Conservation (phyloP, 2,329 filamentous ascomycete genomes). For the Aspergillus pseudotamarii region DNA sequence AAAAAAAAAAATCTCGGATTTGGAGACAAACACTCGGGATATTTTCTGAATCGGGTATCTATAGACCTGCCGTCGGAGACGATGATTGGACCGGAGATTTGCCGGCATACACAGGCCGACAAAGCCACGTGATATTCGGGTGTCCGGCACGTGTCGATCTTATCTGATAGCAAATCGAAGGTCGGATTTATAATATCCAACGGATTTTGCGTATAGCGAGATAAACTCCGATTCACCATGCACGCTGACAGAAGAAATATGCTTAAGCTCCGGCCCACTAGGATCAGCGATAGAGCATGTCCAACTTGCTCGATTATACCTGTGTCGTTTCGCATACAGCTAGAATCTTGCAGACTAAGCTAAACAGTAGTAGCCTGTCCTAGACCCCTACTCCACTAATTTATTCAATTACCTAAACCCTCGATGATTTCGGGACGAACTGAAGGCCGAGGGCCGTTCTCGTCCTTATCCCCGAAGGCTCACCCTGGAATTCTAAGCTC, state of each 20-base stretch:
- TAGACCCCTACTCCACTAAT: not conserved
- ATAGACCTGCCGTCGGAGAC: not conserved
- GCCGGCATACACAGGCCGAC: not conserved
- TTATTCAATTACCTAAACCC: not conserved
- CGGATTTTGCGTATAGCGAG: not conserved
- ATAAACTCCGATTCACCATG: not conserved
- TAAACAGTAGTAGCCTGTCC: fast-evolving
- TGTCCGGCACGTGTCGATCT: not conserved
- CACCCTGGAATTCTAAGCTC: not conserved
- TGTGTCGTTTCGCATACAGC: no score
- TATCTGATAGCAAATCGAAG: not conserved
- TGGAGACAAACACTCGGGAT: not conserved
- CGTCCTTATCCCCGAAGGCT: not conserved
- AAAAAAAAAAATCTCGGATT: no score
- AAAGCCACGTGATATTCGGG: not conserved
- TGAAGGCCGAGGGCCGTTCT: not conserved
- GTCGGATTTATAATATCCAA: not conserved
- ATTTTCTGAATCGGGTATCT: not conserved
- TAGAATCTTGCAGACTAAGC: no score
- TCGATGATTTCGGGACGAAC: not conserved
- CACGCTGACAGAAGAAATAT: no score
- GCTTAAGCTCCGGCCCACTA: no score
- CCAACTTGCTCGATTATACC: no score
- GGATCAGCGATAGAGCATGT: no score
- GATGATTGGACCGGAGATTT: not conserved